Conservation (phyloP, 2,329 filamentous ascomycete genomes). For the Dactylella cylindrospora region DNA sequence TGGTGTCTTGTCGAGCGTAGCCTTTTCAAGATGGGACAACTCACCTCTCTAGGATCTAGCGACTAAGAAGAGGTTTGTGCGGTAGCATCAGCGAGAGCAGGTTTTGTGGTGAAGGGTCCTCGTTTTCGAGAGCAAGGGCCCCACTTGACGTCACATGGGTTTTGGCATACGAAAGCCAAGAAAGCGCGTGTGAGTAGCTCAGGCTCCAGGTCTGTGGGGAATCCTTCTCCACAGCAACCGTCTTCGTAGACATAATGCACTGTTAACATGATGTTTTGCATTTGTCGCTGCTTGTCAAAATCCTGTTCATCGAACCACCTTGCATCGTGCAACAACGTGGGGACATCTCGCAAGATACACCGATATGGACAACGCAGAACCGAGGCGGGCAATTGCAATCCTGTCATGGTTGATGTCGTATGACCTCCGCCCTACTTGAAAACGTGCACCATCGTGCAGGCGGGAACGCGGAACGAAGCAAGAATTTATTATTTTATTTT, state of each 20-base stretch:
- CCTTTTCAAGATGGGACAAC: not conserved
- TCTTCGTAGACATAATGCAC: not conserved
- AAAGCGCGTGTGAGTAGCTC: not conserved
- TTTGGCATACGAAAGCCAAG: conserved; percentile 38
- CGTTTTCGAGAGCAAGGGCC: not conserved
- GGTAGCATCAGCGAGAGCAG: not conserved
- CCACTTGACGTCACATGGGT: conserved; percentile 29
- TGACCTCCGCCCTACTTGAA: conserved; percentile 15
- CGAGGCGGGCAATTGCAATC: conserved; percentile 16
- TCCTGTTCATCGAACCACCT: not conserved
- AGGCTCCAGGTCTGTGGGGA: not conserved
- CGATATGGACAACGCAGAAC: conserved; percentile 26
- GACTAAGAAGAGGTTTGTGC: not conserved
- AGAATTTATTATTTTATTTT: too few species aligned
- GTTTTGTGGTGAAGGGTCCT: not conserved
- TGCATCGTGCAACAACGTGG: too few species aligned
- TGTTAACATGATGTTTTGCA: not conserved
- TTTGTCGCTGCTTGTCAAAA: not conserved
- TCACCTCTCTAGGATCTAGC: not conserved
- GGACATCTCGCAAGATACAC: too few species aligned
- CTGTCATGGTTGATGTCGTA: conserved; percentile 19
- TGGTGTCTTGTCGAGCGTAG: not conserved
- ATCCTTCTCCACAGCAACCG: not conserved
- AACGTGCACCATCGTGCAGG: not conserved
- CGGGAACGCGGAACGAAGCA: conserved; percentile 9